A percentile compares a stretch with the other conserved stretches of the same genome.
These are phyloP conservation scores for Oryza australiensis DNA, from an alignment of 176 grass and related monocot species.

Conservation along the genomic window DNA sequence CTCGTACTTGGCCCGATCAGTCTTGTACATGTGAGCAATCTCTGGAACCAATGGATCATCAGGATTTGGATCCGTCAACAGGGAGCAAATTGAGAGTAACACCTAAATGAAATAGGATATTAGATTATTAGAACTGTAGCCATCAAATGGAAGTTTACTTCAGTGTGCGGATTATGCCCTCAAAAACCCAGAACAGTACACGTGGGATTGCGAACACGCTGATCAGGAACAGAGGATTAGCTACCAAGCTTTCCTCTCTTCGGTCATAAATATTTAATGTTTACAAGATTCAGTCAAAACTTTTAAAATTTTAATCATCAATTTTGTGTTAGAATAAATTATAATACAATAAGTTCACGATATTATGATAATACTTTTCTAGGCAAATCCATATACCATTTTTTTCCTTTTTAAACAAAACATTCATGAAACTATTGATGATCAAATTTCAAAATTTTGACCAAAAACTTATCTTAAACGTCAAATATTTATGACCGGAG, in stretches of 20 bases:
- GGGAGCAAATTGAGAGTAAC: constrained; percentile 69
- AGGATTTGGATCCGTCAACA: constrained; percentile 71
- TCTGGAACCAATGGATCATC: constrained; percentile 79
- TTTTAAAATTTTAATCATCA: no score
- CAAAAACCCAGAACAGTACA: background rate
- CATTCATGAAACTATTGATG: no score
- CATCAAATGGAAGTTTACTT: background rate
- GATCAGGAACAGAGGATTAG: background rate
- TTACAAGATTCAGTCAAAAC: no score
- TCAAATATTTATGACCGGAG: no score
- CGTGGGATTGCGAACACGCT: background rate
- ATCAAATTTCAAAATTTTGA: no score
- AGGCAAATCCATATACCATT: no score
- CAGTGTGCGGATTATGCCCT: background rate
- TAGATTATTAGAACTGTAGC: background rate
- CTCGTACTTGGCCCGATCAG: constrained; percentile 62
- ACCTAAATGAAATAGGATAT: constrained; percentile 35
- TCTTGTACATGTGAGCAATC: constrained; percentile 81
- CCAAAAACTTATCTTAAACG: no score
- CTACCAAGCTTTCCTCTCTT: background rate
- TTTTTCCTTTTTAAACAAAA: no score
- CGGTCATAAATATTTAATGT: no score
- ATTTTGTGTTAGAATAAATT: no score
- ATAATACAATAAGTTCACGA: no score
- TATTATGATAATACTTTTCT: no score